These are phyloP conservation scores for Diaporthe eres DNA, from an alignment of 2,329 filamentous ascomycete genomes.

Conservation along the genomic window DNA sequence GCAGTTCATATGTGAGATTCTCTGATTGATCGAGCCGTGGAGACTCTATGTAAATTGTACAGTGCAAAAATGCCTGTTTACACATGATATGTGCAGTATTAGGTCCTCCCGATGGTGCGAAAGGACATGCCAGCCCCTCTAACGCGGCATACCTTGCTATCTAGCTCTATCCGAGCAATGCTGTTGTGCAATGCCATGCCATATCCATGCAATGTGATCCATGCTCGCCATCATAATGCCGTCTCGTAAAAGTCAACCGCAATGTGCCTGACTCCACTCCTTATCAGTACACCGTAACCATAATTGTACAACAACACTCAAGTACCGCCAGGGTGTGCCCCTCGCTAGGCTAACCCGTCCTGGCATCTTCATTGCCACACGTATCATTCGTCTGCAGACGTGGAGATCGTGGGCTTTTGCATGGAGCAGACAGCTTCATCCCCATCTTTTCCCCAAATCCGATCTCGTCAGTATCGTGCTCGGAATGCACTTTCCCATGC, in stretches of 20 bases:
- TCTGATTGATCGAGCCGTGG: background rate
- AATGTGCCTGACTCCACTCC: background rate
- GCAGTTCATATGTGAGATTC: background rate
- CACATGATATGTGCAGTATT: background rate
- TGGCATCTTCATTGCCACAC: background rate
- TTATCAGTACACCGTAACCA: background rate
- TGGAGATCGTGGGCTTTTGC: no score
- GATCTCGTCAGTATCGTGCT: background rate
- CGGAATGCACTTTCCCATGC: no score
- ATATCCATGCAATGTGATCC: conserved; percentile 9
- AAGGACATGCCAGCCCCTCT: background rate
- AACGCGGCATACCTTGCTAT: background rate
- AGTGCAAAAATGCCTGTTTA: background rate
- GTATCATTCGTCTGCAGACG: background rate
- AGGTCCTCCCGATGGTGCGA: background rate
- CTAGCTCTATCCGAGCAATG: conserved; percentile 20
- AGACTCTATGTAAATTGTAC: background rate
- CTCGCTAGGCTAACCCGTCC: background rate
- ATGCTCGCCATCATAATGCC: conserved; percentile 10
- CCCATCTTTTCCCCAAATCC: background rate
- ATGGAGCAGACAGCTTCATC: no score
- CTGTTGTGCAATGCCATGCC: background rate
- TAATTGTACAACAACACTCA: background rate
- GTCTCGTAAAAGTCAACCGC: background rate
- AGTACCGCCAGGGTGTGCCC: background rate